Percentiles rank a stretch among this genome's conserved stretches.
These are phyloP conservation scores for Handroanthus guayacan DNA, from an alignment of 257 asterid genomes.

Conservation along the genomic window DNA sequence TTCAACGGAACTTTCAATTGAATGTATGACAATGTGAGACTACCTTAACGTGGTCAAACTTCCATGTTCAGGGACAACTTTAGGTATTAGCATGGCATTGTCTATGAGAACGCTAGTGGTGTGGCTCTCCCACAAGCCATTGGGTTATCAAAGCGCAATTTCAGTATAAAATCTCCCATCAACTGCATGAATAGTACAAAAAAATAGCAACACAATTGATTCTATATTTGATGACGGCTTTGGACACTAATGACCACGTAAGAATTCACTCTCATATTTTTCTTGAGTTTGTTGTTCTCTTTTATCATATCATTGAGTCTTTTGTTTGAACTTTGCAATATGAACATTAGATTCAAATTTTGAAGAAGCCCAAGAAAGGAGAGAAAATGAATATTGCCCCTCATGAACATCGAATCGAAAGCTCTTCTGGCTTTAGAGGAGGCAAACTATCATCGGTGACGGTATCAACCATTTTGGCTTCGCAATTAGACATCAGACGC, in stretches of 20 bases:
- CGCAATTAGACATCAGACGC: constrained; percentile 44
- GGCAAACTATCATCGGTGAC: constrained; percentile 41
- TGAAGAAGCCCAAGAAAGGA: neutral
- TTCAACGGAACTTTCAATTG: too few species aligned
- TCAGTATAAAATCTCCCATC: too few species aligned
- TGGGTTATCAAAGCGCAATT: too few species aligned
- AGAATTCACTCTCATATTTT: neutral
- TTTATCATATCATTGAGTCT: neutral
- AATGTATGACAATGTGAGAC: too few species aligned
- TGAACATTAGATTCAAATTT: neutral
- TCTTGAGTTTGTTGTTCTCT: neutral
- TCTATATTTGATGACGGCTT: too few species aligned
- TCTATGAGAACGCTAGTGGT: too few species aligned
- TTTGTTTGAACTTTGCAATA: neutral
- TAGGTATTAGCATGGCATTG: too few species aligned
- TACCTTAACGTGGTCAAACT: too few species aligned
- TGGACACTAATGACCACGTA: neutral
- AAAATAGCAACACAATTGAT: too few species aligned
- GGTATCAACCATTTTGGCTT: constrained; percentile 54
- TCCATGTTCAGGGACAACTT: too few species aligned
- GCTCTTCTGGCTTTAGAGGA: constrained; percentile 44
- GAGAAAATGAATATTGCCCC: constrained; percentile 35
- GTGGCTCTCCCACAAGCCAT: too few species aligned
- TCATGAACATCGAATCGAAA: constrained; percentile 53
- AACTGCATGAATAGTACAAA: too few species aligned